These are phyloP conservation scores for Zygotorulaspora mrakii DNA, from an alignment of 1,139 yeast species.

Conservation along the genomic window DNA sequence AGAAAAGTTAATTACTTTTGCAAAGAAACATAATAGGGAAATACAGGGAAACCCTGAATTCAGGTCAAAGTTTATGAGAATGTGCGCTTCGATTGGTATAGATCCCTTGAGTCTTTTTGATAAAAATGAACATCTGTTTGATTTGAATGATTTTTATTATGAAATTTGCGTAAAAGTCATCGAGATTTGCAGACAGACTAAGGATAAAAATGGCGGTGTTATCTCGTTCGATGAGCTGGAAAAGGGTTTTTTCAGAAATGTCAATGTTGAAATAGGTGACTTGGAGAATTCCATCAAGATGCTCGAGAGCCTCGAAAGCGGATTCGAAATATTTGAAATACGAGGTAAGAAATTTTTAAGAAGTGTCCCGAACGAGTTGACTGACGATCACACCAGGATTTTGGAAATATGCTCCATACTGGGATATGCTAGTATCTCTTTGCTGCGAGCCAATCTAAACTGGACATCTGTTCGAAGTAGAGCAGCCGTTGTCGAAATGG, in stretches of 20 bases:
- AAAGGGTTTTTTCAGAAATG: constrained; percentile 37
- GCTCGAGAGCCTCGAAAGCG: constrained; percentile 44
- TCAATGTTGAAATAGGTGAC: constrained; percentile 45
- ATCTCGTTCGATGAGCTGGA: constrained; percentile 59
- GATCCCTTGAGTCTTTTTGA: constrained; percentile 59
- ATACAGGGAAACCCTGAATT: constrained; percentile 62
- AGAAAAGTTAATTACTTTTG: constrained; percentile 57
- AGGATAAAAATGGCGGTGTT: constrained; percentile 76
- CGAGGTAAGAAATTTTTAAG: constrained; percentile 43
- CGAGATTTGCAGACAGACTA: constrained; percentile 67
- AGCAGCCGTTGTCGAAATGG: constrained; percentile 71
- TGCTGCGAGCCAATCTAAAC: constrained; percentile 64
- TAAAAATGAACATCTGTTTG: constrained; percentile 37
- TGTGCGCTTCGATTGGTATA: constrained; percentile 77
- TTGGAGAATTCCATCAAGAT: constrained; percentile 47
- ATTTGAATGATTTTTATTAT: constrained; percentile 54
- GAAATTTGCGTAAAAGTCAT: constrained; percentile 69
- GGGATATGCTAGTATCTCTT: constrained; percentile 58
- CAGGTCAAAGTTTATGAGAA: constrained; percentile 64
- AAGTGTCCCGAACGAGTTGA: constrained; percentile 51
- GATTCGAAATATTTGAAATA: constrained; percentile 44
- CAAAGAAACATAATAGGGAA: constrained; percentile 59
- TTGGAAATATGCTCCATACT: constrained; percentile 73
- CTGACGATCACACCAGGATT: constrained; percentile 62
- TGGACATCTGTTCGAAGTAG: constrained; percentile 67